phyloP scores from a whole-genome alignment of 768 basidiomycete genomes.

The Lentinula detonsa region DNA sequence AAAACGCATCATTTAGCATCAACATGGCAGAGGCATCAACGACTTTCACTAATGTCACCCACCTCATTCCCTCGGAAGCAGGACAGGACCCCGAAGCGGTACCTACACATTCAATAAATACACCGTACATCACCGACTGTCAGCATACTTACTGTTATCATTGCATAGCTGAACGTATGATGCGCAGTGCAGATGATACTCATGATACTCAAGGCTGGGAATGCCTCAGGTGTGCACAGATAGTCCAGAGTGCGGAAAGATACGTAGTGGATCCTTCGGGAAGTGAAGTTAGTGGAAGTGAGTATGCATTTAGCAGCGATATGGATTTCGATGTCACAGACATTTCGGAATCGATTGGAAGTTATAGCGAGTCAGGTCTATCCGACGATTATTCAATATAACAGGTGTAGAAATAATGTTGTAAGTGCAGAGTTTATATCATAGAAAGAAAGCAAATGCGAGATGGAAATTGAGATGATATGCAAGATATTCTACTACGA shows the following conservation, averaged over 20 bases:
- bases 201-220: conserved; percentile 61
- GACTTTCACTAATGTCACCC: conserved; percentile 32
- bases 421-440: not conserved
- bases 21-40: conserved; percentile 49
- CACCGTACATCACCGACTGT: conserved; percentile 79
- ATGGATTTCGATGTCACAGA: conserved; percentile 30
- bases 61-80: conserved; percentile 15
- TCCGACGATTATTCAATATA: conserved; percentile 14
- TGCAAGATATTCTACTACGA: not conserved
- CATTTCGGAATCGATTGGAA: conserved; percentile 42
- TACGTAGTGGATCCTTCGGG: conserved; percentile 37
- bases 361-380: conserved; percentile 41
- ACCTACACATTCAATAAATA: conserved; percentile 63
- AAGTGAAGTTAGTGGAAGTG: conserved; percentile 2
- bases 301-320: conserved; percentile 21
- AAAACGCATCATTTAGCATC: conserved; percentile 60
- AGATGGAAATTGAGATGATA: not conserved
- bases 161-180: conserved; percentile 81
- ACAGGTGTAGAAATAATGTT: not conserved
- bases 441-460: not conserved
- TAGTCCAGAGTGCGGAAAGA: conserved; percentile 60
- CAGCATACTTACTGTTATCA: conserved; percentile 91
- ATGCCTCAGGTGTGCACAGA: conserved; percentile 74
- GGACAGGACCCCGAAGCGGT: conserved; percentile 30
- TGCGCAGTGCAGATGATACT: conserved; percentile 64